Conservation (phyloP, 441 rosid species). For the Pelargonium myrrhifolium region DNA sequence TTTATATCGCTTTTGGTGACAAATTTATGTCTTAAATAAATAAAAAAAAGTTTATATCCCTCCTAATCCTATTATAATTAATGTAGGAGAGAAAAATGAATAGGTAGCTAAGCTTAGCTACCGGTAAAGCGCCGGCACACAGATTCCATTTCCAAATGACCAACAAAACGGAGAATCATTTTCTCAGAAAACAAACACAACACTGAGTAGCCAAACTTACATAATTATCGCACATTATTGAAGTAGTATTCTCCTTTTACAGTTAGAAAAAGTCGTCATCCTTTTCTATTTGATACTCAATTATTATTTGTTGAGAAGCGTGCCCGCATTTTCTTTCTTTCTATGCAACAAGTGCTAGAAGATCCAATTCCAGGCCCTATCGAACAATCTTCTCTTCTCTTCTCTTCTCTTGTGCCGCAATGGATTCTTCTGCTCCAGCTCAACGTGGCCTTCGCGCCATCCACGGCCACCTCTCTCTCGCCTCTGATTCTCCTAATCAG, state of each 20-base stretch:
- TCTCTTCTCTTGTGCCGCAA: background rate
- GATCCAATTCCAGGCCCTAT: background rate
- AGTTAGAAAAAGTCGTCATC: background rate
- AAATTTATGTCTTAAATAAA: too few relatives aligned
- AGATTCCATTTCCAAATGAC: background rate
- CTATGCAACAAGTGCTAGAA: background rate
- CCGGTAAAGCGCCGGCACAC: background rate
- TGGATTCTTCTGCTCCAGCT: slow-evolving; percentile 36
- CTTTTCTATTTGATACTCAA: background rate
- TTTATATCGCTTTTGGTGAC: too few relatives aligned
- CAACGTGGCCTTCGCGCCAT: slow-evolving; percentile 76
- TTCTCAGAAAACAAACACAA: slow-evolving; percentile 3
- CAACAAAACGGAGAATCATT: background rate
- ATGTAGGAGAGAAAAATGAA: background rate
- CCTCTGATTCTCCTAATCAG: slow-evolving; percentile 34
- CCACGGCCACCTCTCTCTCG: slow-evolving; percentile 48
- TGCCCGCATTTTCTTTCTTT: slow-evolving; percentile 2
- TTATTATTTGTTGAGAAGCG: slow-evolving; percentile 7
- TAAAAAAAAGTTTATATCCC: too few relatives aligned
- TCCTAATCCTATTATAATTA: background rate
- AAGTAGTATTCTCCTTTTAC: background rate
- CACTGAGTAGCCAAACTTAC: background rate
- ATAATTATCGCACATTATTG: background rate
- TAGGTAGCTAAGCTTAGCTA: background rate
- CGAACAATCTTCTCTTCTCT: background rate